Evolutionary conservation across 176 grass and related monocot genomes (phyloP), one percentile per base, ranked within the genome.

Genomic region (Saccharum officinarum): DNA sequence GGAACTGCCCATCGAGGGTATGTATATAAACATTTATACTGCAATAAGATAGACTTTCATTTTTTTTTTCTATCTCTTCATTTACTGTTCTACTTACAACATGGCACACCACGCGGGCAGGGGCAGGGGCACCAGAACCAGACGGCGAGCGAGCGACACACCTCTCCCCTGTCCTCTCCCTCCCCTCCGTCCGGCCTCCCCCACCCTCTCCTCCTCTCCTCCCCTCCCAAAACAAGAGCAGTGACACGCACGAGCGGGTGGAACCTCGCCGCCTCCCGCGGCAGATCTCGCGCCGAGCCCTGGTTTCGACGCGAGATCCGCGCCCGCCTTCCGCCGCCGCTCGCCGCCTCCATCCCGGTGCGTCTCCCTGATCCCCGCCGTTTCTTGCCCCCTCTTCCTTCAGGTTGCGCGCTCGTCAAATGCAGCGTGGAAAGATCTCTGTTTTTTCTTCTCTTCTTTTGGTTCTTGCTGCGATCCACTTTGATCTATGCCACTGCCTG

Each of bases 261-360:
- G 25, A 16, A 60, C 62, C 62, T 34, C 61, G 39, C 38, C 41
- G 39, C 80, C 16, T 28, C 67, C 36, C 49, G 62, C 50, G 63
- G 63, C 71, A 70, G 85, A 86, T 86, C 85, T 70, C 88, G 77
- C 82, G 77, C 77, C 77, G 26, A 45, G 26, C 36, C 17, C 82
- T 39, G 50, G 38, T 7, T 30, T 11, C 13, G 49, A 26, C 71
- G 75, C 81, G 75, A 88, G 80, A 78, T 79, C 87, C 66, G 55
- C 75, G 30, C 40, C 17, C 20, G 45, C 18, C 69, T 16, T 25
- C 67, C 7, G 20, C 67, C 55, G 83, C 55, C 69, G 34, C 42
- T 5, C 26, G 23, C 20, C 52, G 9, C 20, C 82, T 79, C 37
- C 84, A 86, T 86, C 84, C 57, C 67, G 78, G 67, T 76, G n/a